A percentile compares a stretch with the other conserved stretches of the same genome.
phyloP scores from a whole-genome alignment of 148 eudicot genomes.

The Nyssa sinensis region DNA sequence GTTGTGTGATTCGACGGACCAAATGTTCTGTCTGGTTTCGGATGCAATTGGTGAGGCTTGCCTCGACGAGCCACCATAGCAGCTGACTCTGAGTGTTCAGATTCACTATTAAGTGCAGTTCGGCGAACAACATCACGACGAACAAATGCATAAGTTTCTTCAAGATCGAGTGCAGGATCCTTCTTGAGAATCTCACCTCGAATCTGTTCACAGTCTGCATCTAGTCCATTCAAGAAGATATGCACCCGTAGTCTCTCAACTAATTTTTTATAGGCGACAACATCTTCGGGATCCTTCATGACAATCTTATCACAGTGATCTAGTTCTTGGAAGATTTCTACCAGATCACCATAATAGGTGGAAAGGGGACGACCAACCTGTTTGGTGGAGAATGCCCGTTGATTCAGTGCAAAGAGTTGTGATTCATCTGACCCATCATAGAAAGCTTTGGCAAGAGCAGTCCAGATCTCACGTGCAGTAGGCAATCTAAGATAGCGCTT shows the following conservation, averaged over 20 bases:
- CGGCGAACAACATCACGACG: background rate
- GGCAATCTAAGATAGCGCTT: background rate
- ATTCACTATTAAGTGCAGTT: background rate
- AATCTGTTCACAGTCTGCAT: constrained; percentile 3
- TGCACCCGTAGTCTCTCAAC: background rate
- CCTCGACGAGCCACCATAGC: background rate
- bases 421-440: background rate
- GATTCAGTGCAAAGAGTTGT: background rate
- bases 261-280: no score
- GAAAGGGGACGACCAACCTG: background rate
- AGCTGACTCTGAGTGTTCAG: background rate
- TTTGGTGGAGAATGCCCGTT: background rate
- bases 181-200: background rate
- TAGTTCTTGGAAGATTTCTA: background rate
- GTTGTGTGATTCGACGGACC: background rate
- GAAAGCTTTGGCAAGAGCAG: background rate
- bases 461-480: background rate
- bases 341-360: background rate
- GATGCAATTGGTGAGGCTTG: no score
- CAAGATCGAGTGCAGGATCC: background rate
- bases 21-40: background rate
- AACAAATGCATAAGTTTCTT: background rate
- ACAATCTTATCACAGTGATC: background rate
- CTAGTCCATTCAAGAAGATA: background rate
- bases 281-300: background rate